Evolutionary conservation across 1,284 basidiomycete species (phyloP).

Genomic region (Pascua guehoae): DNA sequence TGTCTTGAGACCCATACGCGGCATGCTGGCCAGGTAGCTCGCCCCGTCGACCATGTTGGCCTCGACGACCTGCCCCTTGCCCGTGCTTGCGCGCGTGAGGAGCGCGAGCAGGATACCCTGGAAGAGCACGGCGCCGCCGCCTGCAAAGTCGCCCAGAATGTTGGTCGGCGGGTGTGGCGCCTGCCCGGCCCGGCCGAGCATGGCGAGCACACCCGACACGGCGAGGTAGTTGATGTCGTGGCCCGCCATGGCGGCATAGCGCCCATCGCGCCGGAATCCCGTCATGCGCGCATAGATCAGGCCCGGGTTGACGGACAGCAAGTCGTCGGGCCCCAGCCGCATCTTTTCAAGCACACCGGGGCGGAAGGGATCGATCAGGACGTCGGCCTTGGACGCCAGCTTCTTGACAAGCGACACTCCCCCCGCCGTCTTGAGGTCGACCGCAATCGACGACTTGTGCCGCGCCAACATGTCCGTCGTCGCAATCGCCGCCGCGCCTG

Average conservation of each 20-base stretch:
- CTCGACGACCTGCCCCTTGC: constrained; percentile 20
- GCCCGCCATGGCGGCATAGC: constrained; percentile 16
- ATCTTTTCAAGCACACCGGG: constrained; percentile 21
- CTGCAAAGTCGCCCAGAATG: constrained; percentile 22
- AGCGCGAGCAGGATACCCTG: constrained; percentile 18
- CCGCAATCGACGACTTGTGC: constrained; percentile 7
- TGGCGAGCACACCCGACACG: constrained; percentile 14
- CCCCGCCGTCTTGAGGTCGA: constrained; percentile 10
- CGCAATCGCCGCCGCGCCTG: not conserved
- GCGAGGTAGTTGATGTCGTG: constrained; percentile 22
- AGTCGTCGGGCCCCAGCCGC: constrained; percentile 9
- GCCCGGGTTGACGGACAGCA: constrained; percentile 8
- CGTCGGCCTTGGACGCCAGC: constrained; percentile 8
- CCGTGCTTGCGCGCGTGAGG: constrained; percentile 4
- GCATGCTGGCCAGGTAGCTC: constrained; percentile 14
- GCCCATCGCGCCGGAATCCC: constrained; percentile 10
- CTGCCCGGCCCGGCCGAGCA: constrained; percentile 10
- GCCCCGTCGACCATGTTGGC: constrained; percentile 19
- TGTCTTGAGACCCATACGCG: constrained; percentile 3
- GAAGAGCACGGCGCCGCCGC: constrained; percentile 17
- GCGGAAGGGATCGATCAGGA: constrained; percentile 19
- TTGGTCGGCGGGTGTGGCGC: constrained; percentile 14
- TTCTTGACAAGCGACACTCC: constrained; percentile 7
- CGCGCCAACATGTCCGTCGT: constrained; percentile 11
- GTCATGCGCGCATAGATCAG: constrained; percentile 21